Percentiles rank a stretch among this genome's conserved stretches.
These are phyloP conservation scores for Mycena rosella DNA, from an alignment of 768 basidiomycete genomes.

Conservation along the genomic window DNA sequence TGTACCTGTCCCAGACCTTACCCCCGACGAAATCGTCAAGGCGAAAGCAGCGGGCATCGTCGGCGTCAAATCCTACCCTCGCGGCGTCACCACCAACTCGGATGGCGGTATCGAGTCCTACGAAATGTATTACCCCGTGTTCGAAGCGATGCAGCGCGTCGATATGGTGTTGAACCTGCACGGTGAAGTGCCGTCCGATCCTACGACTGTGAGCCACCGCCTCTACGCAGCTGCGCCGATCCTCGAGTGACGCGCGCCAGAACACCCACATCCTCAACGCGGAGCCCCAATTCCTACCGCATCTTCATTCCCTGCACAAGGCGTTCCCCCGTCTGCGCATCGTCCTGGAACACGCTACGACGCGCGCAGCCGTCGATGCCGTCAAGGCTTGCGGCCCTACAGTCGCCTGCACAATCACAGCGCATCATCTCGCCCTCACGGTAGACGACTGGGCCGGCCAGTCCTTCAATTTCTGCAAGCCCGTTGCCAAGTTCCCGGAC, in stretches of 20 bases:
- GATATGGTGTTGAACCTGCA: constrained; percentile 97
- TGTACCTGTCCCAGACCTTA: constrained; percentile 94
- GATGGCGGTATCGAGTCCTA: constrained; percentile 97
- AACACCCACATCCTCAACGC: constrained; percentile 96
- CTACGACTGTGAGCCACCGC: constrained; percentile 45
- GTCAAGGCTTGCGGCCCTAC: constrained; percentile 84
- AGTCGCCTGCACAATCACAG: constrained; percentile 97
- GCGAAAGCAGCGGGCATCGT: constrained; percentile 88
- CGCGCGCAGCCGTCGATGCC: constrained; percentile 88
- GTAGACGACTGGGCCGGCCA: constrained; percentile 98
- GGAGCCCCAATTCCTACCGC: constrained; percentile 89
- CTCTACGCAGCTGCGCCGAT: constrained; percentile 17
- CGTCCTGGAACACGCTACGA: constrained; percentile 97
- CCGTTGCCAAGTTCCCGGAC: constrained; percentile 95
- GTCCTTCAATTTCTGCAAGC: constrained; percentile 97
- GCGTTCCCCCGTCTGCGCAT: constrained; percentile 93
- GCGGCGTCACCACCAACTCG: constrained; percentile 97
- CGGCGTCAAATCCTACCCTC: constrained; percentile 97
- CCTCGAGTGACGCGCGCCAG: constrained; percentile 50
- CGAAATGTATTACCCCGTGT: constrained; percentile 92
- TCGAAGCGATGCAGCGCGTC: constrained; percentile 92
- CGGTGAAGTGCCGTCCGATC: constrained; percentile 95
- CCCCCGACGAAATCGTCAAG: constrained; percentile 90
- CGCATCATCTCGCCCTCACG: constrained; percentile 93
- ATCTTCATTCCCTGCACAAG: constrained; percentile 83